phyloP scores from a whole-genome alignment of 352 stramenopile species.

The Pythium insidiosum region DNA sequence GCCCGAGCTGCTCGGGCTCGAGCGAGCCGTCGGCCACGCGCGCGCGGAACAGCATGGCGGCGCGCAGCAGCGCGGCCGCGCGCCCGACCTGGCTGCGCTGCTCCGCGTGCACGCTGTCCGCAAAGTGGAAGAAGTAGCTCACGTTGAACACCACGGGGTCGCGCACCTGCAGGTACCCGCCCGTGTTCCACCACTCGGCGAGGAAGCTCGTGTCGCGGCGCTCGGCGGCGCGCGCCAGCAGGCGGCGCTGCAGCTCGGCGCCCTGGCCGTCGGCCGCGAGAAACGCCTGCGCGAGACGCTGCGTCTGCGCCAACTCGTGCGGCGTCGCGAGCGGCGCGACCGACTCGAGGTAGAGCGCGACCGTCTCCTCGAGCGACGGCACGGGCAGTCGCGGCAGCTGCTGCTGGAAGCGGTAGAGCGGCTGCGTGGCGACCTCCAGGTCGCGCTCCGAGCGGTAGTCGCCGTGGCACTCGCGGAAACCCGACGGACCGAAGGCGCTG shows the following conservation, averaged over 20 bases:
- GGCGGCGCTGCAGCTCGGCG: constrained; percentile 65
- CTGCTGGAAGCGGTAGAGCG: constrained; percentile 80
- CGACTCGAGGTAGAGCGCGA: constrained; percentile 87
- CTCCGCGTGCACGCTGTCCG: constrained; percentile 40
- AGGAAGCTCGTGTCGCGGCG: constrained; percentile 62
- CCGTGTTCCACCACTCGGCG: constrained; percentile 75
- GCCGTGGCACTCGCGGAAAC: constrained; percentile 94
- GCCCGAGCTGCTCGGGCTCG: constrained; percentile 84
- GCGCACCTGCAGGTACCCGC: constrained; percentile 68
- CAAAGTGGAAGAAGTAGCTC: constrained; percentile 88
- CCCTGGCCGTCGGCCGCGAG: constrained; percentile 51
- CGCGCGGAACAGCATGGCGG: constrained; percentile 86
- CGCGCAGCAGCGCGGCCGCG: constrained; percentile 79
- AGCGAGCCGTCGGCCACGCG: constrained; percentile 80
- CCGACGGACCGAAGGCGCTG: constrained; percentile 36
- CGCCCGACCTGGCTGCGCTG: constrained; percentile 59
- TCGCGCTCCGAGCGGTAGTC: constrained; percentile 82
- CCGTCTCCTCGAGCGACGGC: constrained; percentile 83
- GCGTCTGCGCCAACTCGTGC: constrained; percentile 59
- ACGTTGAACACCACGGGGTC: constrained; percentile 85
- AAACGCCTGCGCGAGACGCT: constrained; percentile 66
- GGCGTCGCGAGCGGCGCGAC: constrained; percentile 74
- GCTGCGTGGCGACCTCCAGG: constrained; percentile 36
- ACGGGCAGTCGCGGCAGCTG: constrained; percentile 88
- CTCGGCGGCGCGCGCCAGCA: constrained; percentile 42